Evolutionary conservation across 192 early-diverging fungal species (phyloP), one percentile per base, ranked within the genome.

Genomic region (Backusella tarrabulga): DNA sequence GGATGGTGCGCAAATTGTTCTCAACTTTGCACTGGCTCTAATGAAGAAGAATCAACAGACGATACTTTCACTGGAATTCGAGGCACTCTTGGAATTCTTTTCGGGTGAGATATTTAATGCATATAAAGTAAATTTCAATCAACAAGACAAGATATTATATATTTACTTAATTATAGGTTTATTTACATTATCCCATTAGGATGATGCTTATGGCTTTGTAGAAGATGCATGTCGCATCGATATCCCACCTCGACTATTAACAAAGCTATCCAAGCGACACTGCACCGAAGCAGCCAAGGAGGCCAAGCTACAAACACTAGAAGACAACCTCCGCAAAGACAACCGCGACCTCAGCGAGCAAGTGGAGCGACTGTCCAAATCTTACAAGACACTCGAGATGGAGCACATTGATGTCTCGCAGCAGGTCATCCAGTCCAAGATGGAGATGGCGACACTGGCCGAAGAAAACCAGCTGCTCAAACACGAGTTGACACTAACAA

Each of bases 1-100:
- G 6, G 97, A 99, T 80, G 98, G 98, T 11, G 78, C 94, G 41
- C 94, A 96, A 52, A 83, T 92, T 4, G 83, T 97, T 32, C 85
- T 99, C 60, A 89, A 93, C 7, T 93, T 99, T 69, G 91, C 95
- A 0, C 83, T 98, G 11, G 97, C 97, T 0, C 87, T 99, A 66
- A 86, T 99, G 68, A 90, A 93, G 79, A 86, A 88, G 12, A 97
- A 97, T 85, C 89, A 93, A 80, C 88, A 91, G 26, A 84, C 83
- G 1, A 88, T 99, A 72, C 85, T 98, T 44, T 87, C 86, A 7
- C 84, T 96, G 40, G 93, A 95, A 35, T 96, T 98, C 79, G 97
- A 97, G 72, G 82, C 81, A 6, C 83, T 98, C 38, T 78, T 98
- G 67, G 92, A 96, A 71, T 98, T 93, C 83, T 87, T 99, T 67